Evolutionary conservation across 257 asterid genomes (phyloP).

Genomic region (Nicotiana tomentosiformis): DNA sequence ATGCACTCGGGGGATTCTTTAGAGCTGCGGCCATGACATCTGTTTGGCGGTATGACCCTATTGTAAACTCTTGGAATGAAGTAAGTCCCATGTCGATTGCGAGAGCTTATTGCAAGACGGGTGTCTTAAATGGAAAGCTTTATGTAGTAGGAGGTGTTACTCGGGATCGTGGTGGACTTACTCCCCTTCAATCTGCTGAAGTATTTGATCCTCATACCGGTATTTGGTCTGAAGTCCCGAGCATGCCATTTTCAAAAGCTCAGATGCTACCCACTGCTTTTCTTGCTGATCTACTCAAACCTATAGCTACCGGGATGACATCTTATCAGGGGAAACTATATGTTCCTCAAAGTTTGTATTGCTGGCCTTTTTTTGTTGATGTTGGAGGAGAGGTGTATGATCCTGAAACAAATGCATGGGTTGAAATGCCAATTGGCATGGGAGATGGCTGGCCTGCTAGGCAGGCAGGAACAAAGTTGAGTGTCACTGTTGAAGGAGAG

Average conservation of each 20-base stretch:
- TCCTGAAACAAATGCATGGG: conserved; percentile 80
- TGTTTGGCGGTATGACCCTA: conserved; percentile 73
- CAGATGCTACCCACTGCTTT: conserved; percentile 84
- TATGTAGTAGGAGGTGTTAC: conserved; percentile 90
- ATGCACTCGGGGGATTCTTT: conserved; percentile 77
- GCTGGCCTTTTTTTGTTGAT: conserved; percentile 94
- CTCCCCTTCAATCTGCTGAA: conserved; percentile 89
- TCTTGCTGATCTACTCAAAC: conserved; percentile 82
- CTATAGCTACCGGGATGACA: conserved; percentile 92
- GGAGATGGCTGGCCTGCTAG: conserved; percentile 99
- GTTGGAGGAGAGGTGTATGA: conserved; percentile 96
- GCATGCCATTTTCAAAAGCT: conserved; percentile 88
- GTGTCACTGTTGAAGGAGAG: conserved; percentile 77
- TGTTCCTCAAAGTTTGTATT: conserved; percentile 85
- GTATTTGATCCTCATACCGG: conserved; percentile 72
- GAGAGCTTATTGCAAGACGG: conserved; percentile 83
- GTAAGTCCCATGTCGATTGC: conserved; percentile 63
- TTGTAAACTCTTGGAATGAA: conserved; percentile 63
- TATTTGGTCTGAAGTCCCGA: conserved; percentile 72
- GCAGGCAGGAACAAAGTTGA: conserved; percentile 83
- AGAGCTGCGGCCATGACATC: conserved; percentile 48
- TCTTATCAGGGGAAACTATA: conserved; percentile 73
- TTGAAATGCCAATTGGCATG: conserved; percentile 88
- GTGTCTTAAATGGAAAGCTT: conserved; percentile 63
- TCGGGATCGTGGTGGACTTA: conserved; percentile 64